phyloP scores from a whole-genome alignment of 495 filamentous ascomycete genomes.

The Astrothelium subdiscretum region DNA sequence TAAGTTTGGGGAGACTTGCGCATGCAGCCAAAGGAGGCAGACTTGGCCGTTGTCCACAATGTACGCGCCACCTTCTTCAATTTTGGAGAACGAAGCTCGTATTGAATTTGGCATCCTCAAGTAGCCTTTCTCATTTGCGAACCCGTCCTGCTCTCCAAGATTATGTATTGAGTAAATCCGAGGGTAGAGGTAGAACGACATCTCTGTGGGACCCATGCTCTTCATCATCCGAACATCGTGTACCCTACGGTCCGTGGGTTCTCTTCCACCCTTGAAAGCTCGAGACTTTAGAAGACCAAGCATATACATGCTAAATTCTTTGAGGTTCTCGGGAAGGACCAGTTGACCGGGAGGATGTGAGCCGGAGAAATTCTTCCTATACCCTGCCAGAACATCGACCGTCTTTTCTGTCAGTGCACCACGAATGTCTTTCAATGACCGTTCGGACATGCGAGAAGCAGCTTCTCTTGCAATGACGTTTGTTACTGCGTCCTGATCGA shows the following conservation, averaged over 20 bases:
- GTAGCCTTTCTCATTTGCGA: slow-evolving; percentile 79
- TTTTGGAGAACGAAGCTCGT: slow-evolving; percentile 78
- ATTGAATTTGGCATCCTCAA: slow-evolving; percentile 48
- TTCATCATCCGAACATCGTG: slow-evolving; percentile 87
- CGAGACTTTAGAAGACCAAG: slow-evolving; percentile 84
- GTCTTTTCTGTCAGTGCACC: slow-evolving; percentile 78
- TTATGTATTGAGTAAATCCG: slow-evolving; percentile 87
- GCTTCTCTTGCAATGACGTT: slow-evolving; percentile 88
- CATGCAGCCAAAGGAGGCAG: slow-evolving; percentile 81
- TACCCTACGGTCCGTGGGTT: slow-evolving; percentile 82
- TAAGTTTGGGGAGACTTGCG: slow-evolving; percentile 63
- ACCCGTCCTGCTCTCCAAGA: slow-evolving; percentile 60
- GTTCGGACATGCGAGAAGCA: slow-evolving; percentile 67
- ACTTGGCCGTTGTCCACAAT: slow-evolving; percentile 93
- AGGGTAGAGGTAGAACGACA: slow-evolving; percentile 90
- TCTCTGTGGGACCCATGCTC: slow-evolving; percentile 70
- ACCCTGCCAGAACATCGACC: slow-evolving; percentile 85
- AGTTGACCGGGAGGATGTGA: slow-evolving; percentile 87
- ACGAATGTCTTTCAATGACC: slow-evolving; percentile 78
- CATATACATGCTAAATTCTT: slow-evolving; percentile 96
- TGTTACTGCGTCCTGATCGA: slow-evolving; percentile 90
- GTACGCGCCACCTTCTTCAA: slow-evolving; percentile 94
- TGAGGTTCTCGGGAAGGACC: slow-evolving; percentile 88
- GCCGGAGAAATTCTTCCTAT: slow-evolving; percentile 79
- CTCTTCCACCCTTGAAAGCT: slow-evolving; percentile 84